phyloP scores from a whole-genome alignment of 2,329 filamentous ascomycete species.

The Furcasterigmium furcatum region DNA sequence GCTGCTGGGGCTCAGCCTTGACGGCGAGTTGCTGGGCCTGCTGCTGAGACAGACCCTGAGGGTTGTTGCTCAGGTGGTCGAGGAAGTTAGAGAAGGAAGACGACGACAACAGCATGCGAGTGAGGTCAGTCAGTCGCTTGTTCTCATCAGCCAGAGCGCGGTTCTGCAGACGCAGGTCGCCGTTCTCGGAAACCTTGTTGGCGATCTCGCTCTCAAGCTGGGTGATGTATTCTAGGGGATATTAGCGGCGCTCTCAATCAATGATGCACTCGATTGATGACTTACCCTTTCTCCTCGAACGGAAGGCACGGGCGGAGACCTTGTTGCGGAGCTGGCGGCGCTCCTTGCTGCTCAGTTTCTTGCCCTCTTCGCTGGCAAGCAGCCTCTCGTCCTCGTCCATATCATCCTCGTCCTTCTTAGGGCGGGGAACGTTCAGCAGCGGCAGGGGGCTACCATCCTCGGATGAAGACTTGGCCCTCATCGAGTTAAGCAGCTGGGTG shows the following conservation, averaged over 20 bases:
- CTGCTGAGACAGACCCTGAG: slow-evolving; percentile 29
- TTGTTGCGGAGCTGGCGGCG: slow-evolving; percentile 97
- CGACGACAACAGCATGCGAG: slow-evolving; percentile 77
- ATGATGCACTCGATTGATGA: neutral
- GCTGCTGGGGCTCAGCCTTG: slow-evolving; percentile 13
- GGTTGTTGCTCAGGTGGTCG: slow-evolving; percentile 63
- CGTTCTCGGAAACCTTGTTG: slow-evolving; percentile 77
- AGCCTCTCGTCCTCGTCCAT: slow-evolving; percentile 98
- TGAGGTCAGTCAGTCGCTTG: slow-evolving; percentile 71
- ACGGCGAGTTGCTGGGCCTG: slow-evolving; percentile 1
- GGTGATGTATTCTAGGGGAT: slow-evolving; percentile 79
- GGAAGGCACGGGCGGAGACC: slow-evolving; percentile 95
- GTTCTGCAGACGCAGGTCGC: slow-evolving; percentile 78
- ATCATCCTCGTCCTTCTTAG: slow-evolving; percentile 93
- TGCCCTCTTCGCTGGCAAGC: slow-evolving; percentile 94
- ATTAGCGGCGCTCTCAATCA: slow-evolving; percentile 10
- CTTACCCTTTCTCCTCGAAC: slow-evolving; percentile 96
- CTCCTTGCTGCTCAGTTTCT: slow-evolving; percentile 98
- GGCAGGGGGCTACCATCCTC: slow-evolving; percentile 38
- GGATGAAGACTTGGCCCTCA: slow-evolving; percentile 70
- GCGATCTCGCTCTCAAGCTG: slow-evolving; percentile 91
- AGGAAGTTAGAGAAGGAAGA: slow-evolving; percentile 81
- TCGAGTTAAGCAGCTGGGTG: slow-evolving; percentile 85
- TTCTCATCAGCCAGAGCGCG: slow-evolving; percentile 81
- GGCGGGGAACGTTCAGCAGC: slow-evolving; percentile 66